Evolutionary conservation across 768 basidiomycete genomes (phyloP).

Genomic region (Mycena rosella): DNA sequence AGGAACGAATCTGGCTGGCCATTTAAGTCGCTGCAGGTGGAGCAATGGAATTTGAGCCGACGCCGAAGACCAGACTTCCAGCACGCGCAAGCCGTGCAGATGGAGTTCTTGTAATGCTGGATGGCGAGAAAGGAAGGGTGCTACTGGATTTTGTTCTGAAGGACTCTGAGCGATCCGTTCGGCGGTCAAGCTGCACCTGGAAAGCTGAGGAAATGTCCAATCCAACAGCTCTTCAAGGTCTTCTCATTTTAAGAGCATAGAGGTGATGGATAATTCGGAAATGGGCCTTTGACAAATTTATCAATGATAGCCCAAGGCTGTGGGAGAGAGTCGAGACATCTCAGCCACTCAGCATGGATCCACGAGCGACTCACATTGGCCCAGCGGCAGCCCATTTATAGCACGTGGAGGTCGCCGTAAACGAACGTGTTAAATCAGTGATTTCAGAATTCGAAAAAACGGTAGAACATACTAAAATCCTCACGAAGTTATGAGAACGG

Average conservation of each 20-base stretch:
- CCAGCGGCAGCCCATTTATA: no score
- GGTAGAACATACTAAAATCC: neutral
- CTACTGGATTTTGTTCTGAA: neutral
- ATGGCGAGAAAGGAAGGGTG: neutral
- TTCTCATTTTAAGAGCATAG: neutral
- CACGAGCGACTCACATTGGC: no score
- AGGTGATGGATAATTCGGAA: neutral
- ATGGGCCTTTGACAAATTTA: neutral
- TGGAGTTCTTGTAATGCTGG: neutral
- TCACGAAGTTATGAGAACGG: neutral
- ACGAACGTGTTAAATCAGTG: neutral
- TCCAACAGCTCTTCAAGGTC: neutral
- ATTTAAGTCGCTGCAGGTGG: neutral
- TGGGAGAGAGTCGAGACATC: no score
- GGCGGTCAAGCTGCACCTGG: neutral
- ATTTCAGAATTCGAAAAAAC: neutral
- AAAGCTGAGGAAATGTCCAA: neutral
- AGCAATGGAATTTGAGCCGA: neutral
- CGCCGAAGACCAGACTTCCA: no score
- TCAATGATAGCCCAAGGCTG: neutral
- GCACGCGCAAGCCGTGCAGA: neutral
- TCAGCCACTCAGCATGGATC: no score
- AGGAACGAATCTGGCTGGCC: neutral
- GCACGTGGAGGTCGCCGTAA: neutral
- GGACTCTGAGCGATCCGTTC: neutral